phyloP scores from a whole-genome alignment of 768 basidiomycete species.

The Sarcodon sp. region DNA sequence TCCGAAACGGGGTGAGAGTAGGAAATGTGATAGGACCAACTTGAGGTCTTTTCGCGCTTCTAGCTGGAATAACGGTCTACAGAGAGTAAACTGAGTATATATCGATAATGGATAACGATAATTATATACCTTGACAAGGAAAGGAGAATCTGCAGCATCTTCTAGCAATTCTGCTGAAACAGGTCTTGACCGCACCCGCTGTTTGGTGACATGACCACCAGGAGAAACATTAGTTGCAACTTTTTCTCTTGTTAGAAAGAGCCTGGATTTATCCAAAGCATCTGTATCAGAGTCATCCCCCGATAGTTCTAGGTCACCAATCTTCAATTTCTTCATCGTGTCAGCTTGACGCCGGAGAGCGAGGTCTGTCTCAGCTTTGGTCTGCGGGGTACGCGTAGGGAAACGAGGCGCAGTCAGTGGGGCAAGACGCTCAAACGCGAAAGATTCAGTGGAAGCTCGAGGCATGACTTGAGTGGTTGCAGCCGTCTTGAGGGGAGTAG shows the following conservation, averaged over 20 bases:
- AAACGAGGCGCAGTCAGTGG: constrained; percentile 43
- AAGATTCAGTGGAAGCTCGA: neutral
- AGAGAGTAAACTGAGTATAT: neutral
- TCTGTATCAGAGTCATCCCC: constrained; percentile 36
- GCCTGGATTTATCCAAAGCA: neutral
- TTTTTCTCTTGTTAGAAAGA: neutral
- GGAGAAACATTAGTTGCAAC: constrained; percentile 38
- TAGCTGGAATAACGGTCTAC: constrained; percentile 7
- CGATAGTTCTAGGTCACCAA: constrained; percentile 40
- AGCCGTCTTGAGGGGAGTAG: constrained; percentile 26
- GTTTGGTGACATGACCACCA: constrained; percentile 63
- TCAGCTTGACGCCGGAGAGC: constrained; percentile 42
- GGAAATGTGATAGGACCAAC: constrained; percentile 19
- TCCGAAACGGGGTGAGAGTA: constrained; percentile 20
- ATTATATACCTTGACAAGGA: constrained; percentile 9
- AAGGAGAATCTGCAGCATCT: constrained; percentile 25
- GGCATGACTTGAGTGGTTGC: neutral
- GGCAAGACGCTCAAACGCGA: constrained; percentile 37
- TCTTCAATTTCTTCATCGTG: constrained; percentile 46
- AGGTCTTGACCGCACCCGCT: constrained; percentile 62
- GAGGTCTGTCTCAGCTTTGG: constrained; percentile 40
- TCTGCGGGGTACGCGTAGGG: constrained; percentile 31
- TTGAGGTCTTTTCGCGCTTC: constrained; percentile 13
- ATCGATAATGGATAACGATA: neutral
- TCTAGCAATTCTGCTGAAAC: constrained; percentile 55